phyloP scores from a whole-genome alignment of 2,329 filamentous ascomycete genomes.

The Orbilia ellipsospora region DNA sequence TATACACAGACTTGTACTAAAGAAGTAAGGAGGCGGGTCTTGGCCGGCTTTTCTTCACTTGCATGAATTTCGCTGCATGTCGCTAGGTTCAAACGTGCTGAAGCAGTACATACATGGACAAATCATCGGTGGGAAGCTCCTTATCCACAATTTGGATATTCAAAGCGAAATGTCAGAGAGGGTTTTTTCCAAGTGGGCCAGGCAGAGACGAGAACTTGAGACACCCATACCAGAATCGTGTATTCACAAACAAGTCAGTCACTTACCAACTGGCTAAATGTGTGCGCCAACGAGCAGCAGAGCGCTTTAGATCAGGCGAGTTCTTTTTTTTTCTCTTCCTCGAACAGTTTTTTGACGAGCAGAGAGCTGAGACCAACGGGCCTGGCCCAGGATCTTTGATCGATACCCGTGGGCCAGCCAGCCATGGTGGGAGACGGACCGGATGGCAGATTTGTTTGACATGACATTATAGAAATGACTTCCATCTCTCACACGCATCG shows the following conservation, averaged over 20 bases:
- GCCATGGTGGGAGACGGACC: too few species aligned
- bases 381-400: not conserved
- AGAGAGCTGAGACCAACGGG: constrained; percentile 3
- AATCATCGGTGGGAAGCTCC: constrained; percentile 50
- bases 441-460: too few species aligned
- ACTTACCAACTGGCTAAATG: constrained; percentile 50
- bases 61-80: constrained; percentile 54
- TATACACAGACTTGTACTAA: constrained; percentile 43
- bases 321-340: not conserved
- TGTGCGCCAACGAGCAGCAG: constrained; percentile 16
- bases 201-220: constrained; percentile 23
- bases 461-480: not conserved
- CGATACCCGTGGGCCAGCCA: too few species aligned
- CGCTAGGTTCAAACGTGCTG: constrained; percentile 54
- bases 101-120: constrained; percentile 52
- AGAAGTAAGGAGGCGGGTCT: constrained; percentile 52
- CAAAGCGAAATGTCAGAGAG: constrained; percentile 50
- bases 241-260: constrained; percentile 35
- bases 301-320: not conserved
- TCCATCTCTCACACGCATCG: constrained; percentile 8
- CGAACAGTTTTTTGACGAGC: not conserved
- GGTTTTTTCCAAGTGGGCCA: constrained; percentile 47
- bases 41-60: constrained; percentile 46
- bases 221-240: constrained; percentile 46
- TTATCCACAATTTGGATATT: constrained; percentile 56